phyloP scores from a whole-genome alignment of 176 grass and related monocot species.

The Oryza rufipogon region DNA sequence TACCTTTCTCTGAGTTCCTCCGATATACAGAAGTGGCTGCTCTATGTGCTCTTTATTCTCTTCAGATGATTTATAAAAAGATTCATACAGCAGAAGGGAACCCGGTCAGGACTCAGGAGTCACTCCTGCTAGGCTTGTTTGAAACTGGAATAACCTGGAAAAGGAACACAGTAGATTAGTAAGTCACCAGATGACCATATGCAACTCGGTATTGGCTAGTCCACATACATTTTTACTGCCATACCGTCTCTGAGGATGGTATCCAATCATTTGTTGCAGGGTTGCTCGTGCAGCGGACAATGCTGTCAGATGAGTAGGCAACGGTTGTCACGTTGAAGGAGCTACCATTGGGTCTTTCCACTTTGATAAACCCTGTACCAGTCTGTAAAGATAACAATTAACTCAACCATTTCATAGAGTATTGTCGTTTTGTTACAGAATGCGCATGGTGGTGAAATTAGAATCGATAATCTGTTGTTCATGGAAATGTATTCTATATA shows the following conservation, averaged over 20 bases:
- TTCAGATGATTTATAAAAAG: not conserved
- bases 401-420: not conserved
- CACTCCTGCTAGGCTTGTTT: slow-evolving; percentile 79
- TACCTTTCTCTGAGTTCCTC: not conserved
- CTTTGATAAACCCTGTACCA: slow-evolving; percentile 79
- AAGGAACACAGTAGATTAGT: slow-evolving; percentile 4
- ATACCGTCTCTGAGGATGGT: slow-evolving; percentile 70
- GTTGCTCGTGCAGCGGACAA: slow-evolving; percentile 56
- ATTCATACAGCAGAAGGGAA: not conserved
- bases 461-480: not conserved
- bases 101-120: slow-evolving; percentile 41
- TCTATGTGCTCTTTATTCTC: slow-evolving; percentile 28
- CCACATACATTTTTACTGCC: not conserved
- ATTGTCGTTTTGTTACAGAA: not conserved
- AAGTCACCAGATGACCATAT: not conserved
- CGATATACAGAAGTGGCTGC: not conserved
- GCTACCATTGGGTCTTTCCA: slow-evolving; percentile 52
- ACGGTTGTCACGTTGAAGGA: slow-evolving; percentile 26
- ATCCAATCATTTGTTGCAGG: slow-evolving; percentile 92
- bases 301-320: slow-evolving; percentile 38
- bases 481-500: not conserved
- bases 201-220: not conserved
- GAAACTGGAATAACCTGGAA: slow-evolving; percentile 70
- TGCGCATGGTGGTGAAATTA: not conserved
- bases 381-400: slow-evolving; percentile 52